These are phyloP conservation scores for Priceomyces medius DNA, from an alignment of 805 yeast genomes.

Conservation along the genomic window DNA sequence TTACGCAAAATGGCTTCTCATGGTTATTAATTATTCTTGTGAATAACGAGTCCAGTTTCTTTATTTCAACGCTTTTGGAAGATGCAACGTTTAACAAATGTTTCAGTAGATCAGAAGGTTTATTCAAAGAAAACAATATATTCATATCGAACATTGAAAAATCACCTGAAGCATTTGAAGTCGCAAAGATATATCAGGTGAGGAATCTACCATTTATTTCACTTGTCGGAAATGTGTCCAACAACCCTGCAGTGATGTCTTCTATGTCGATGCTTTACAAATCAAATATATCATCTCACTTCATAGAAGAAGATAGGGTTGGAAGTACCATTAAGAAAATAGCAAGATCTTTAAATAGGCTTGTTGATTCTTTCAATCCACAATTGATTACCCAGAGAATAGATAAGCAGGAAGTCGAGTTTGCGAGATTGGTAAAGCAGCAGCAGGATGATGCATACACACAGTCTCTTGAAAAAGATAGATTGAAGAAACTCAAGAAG, in stretches of 20 bases:
- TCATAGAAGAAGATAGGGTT: slow-evolving; percentile 19
- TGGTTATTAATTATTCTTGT: slow-evolving; percentile 37
- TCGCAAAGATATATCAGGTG: slow-evolving; percentile 31
- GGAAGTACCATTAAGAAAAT: slow-evolving; percentile 24
- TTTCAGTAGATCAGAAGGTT: slow-evolving; percentile 29
- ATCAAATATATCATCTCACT: slow-evolving; percentile 9
- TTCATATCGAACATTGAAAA: slow-evolving; percentile 31
- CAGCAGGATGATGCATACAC: slow-evolving; percentile 44
- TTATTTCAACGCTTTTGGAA: slow-evolving; percentile 15
- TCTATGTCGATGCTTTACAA: slow-evolving; percentile 12
- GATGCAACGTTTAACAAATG: slow-evolving; percentile 17
- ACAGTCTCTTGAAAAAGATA: slow-evolving; percentile 49
- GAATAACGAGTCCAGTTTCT: slow-evolving; percentile 21
- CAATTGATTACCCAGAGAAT: slow-evolving; percentile 37
- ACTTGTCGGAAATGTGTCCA: slow-evolving; percentile 10
- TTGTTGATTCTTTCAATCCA: slow-evolving; percentile 32
- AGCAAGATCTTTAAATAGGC: slow-evolving; percentile 20
- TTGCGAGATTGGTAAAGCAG: slow-evolving; percentile 36
- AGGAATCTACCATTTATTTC: slow-evolving; percentile 30
- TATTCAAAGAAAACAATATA: slow-evolving; percentile 26
- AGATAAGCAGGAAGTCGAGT: slow-evolving; percentile 42
- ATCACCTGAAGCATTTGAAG: slow-evolving; percentile 38
- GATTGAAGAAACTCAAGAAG: slow-evolving; percentile 49
- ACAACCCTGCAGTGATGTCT: slow-evolving; percentile 10
- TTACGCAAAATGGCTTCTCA: slow-evolving; percentile 24